Conservation (phyloP, 2,329 filamentous ascomycete genomes). For the Triangularia setosa region DNA sequence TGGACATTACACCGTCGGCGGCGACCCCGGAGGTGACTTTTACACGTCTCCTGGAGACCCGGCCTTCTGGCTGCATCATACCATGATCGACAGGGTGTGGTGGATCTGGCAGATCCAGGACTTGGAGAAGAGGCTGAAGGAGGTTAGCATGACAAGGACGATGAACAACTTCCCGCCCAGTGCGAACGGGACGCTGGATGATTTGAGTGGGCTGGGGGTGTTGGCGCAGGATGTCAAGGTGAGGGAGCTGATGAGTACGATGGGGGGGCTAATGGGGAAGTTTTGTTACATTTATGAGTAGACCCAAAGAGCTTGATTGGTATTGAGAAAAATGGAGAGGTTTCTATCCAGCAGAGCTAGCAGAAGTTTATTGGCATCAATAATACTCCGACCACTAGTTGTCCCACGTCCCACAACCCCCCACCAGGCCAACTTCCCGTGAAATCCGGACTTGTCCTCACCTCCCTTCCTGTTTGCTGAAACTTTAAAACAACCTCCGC, state of each 20-base stretch:
- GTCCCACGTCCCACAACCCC: constrained; percentile 16
- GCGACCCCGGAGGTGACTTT: constrained; percentile 18
- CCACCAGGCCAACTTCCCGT: constrained; percentile 14
- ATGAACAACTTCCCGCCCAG: constrained; percentile 24
- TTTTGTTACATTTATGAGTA: constrained; percentile 27
- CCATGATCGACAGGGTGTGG: constrained; percentile 17
- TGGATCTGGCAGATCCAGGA: constrained; percentile 26
- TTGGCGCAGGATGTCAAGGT: constrained; percentile 20
- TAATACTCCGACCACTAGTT: not conserved
- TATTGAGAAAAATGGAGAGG: too few species aligned
- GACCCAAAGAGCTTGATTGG: too few species aligned
- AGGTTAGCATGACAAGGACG: constrained; percentile 28
- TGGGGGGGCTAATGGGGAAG: constrained; percentile 28
- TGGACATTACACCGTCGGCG: constrained; percentile 18
- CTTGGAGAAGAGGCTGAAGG: constrained; percentile 18
- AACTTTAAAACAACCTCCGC: constrained; percentile 33
- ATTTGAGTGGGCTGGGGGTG: constrained; percentile 25
- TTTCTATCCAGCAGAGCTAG: too few species aligned
- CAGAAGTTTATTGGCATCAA: too few species aligned
- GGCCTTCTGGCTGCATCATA: constrained; percentile 17
- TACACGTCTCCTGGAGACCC: constrained; percentile 14
- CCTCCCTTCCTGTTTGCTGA: constrained; percentile 26
- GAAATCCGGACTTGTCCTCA: constrained; percentile 12
- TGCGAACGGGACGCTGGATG: constrained; percentile 27
- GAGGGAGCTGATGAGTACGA: constrained; percentile 24